Percentiles rank a stretch among this genome's conserved stretches.
Evolutionary conservation across 805 yeast genomes (phyloP).

Genomic region (Ogataea allantospora): DNA sequence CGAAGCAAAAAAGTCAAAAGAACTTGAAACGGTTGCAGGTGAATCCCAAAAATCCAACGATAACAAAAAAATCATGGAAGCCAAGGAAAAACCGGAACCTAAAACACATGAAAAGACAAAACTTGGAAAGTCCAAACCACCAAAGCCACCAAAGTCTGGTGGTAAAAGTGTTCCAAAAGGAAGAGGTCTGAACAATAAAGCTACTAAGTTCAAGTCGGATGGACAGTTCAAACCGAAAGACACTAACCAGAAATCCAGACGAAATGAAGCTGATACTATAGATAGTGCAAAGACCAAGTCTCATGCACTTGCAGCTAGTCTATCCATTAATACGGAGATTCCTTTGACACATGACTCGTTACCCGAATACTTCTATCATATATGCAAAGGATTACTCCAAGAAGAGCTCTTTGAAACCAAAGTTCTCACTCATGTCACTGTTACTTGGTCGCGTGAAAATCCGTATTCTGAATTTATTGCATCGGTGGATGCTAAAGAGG

Average conservation of each 20-base stretch:
- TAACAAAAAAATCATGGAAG: not conserved
- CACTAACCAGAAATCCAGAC: not conserved
- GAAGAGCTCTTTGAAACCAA: slow-evolving; percentile 56
- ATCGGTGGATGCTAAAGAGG: slow-evolving; percentile 43
- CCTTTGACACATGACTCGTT: slow-evolving; percentile 43
- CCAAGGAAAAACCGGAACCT: not conserved
- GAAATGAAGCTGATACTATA: not conserved
- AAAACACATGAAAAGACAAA: not conserved
- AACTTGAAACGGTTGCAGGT: no score
- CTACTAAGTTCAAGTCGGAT: no score
- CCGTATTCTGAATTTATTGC: slow-evolving; percentile 39
- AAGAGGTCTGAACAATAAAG: no score
- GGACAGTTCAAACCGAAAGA: no score
- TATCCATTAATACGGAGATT: slow-evolving; percentile 17
- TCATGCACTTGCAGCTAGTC: not conserved
- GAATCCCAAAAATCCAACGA: no score
- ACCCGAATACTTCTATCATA: slow-evolving; percentile 52
- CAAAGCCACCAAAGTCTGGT: not conserved
- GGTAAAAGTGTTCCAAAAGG: no score
- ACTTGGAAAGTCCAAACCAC: not conserved
- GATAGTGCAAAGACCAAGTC: not conserved
- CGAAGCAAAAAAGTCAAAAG: no score
- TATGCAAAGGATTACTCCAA: slow-evolving; percentile 58
- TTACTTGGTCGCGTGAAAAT: slow-evolving; percentile 40
- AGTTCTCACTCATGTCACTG: slow-evolving; percentile 45